These are phyloP conservation scores for Tulasnella sp. DNA, from an alignment of 768 basidiomycete genomes.

Conservation along the genomic window DNA sequence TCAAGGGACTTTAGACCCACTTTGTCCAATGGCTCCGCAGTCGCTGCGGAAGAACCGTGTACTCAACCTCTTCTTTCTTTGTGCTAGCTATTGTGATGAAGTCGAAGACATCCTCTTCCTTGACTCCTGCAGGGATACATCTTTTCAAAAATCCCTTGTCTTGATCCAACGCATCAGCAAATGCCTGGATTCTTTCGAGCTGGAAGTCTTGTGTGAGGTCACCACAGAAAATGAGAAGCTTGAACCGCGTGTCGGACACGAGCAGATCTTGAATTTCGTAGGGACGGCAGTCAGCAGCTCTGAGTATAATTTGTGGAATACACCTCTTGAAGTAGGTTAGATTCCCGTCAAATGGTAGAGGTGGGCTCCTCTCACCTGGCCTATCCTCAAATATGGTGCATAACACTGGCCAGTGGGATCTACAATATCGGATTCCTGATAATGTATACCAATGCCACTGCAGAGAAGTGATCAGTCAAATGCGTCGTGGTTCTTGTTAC, in stretches of 20 bases:
- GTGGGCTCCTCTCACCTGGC: slow-evolving; percentile 22
- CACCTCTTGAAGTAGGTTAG: slow-evolving; percentile 28
- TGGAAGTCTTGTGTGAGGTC: slow-evolving; percentile 28
- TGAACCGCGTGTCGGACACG: slow-evolving; percentile 41
- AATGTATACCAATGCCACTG: slow-evolving; percentile 43
- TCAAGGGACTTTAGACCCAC: slow-evolving; percentile 23
- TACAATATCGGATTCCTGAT: slow-evolving; percentile 36
- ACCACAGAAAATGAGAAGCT: slow-evolving; percentile 42
- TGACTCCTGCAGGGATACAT: slow-evolving; percentile 23
- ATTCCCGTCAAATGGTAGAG: neutral
- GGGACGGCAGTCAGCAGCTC: slow-evolving; percentile 39
- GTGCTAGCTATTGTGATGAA: slow-evolving; percentile 26
- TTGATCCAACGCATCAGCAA: slow-evolving; percentile 27
- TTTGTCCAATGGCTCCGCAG: slow-evolving; percentile 48
- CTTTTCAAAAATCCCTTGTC: slow-evolving; percentile 23
- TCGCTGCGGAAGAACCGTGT: slow-evolving; percentile 35
- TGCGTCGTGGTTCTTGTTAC: neutral
- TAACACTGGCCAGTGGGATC: slow-evolving; percentile 27
- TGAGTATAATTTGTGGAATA: slow-evolving; percentile 36
- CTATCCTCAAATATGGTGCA: slow-evolving; percentile 34
- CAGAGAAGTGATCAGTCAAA: neutral
- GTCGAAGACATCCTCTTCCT: slow-evolving; percentile 23
- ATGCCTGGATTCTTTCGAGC: slow-evolving; percentile 22
- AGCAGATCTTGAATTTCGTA: slow-evolving; percentile 43
- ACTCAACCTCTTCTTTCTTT: slow-evolving; percentile 29